phyloP scores from a whole-genome alignment of 352 stramenopile species.

The Phytophthora syringae region DNA sequence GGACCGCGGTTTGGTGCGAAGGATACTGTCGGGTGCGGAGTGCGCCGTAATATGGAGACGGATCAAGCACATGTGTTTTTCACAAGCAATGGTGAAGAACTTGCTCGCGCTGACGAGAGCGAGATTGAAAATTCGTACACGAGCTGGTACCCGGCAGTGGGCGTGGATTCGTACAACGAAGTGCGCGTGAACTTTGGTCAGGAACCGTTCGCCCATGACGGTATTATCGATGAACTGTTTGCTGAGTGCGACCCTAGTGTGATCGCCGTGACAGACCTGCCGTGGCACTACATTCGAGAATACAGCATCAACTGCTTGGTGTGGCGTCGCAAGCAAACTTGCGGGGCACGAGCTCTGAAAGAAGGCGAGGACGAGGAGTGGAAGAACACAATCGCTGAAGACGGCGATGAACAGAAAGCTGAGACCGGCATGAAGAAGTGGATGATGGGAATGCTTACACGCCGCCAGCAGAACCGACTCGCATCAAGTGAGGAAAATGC shows the following conservation, averaged over 20 bases:
- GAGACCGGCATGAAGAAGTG: slow-evolving; percentile 32
- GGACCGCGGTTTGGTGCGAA: slow-evolving; percentile 61
- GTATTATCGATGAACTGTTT: slow-evolving; percentile 62
- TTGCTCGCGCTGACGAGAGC: slow-evolving; percentile 31
- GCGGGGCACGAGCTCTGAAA: slow-evolving; percentile 2
- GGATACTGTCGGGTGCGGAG: slow-evolving; percentile 79
- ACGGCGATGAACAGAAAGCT: slow-evolving; percentile 10
- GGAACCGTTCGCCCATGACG: slow-evolving; percentile 63
- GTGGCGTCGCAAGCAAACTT: slow-evolving; percentile 32
- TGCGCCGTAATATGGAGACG: slow-evolving; percentile 49
- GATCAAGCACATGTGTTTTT: slow-evolving; percentile 67
- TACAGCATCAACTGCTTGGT: slow-evolving; percentile 39
- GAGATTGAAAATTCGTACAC: slow-evolving; percentile 50
- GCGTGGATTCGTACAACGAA: slow-evolving; percentile 79
- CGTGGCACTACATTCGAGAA: slow-evolving; percentile 61
- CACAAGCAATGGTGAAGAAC: slow-evolving; percentile 61
- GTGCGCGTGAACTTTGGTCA: slow-evolving; percentile 88
- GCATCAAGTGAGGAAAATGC: slow-evolving; percentile 37
- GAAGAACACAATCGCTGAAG: slow-evolving; percentile 24
- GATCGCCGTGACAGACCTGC: slow-evolving; percentile 31
- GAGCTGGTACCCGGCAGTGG: slow-evolving; percentile 81
- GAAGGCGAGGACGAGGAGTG: slow-evolving; percentile 24
- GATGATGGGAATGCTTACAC: slow-evolving; percentile 41
- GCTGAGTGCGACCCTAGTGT: slow-evolving; percentile 44
- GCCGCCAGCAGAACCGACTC: slow-evolving; percentile 41